Base-by-base conservation (phyloP, 108 stramenopile species). In the Mayamaea pseudoterrestris region DNA sequence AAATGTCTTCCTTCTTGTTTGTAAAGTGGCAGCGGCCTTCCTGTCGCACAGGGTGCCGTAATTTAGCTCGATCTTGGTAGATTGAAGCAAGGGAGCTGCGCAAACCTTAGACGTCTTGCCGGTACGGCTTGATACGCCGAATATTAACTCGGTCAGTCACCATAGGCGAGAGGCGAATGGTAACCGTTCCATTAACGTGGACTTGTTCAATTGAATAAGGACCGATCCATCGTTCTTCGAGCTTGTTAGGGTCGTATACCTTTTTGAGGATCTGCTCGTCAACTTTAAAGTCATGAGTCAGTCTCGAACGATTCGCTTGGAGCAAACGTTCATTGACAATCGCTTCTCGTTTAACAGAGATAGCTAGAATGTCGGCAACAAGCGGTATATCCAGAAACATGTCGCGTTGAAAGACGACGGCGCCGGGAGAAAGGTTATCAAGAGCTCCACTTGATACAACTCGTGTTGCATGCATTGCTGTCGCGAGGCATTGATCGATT, bases 361-460 rank as follows among this genome's bases (percentile, higher is more conserved):
- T 57, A 27, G 46, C 32, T 26, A 5, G 9, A 61, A 61, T 63
- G 36, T 62, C 44, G 30, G 61, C 57, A 0, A 50, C 11, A 26
- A 43, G 46, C n/a, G 68, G 68, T 40, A 69, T 56, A 17, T 48
- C 29, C 0, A 68, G 30, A 9, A 74, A 22, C 71, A 73, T 67
- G 42, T 73, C 66, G 5, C 62, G 52, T 12, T 39, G 25, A 45
- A 69, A 69, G 9, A 44, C 65, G 3, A 69, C 20, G 9, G 68
- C 63, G 14, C 64, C 68, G 17, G 73, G 65, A 34, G 68, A 53
- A 6, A 29, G 18, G 2, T 47, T 28, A n/a, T n/a, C n/a, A 7
- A 69, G 24, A 3, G 45, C 20, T 23, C 47, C 17, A 21, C 40
- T 31, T 1, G 60, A 30, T n/a, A n/a, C n/a, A 0, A 35, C 30